Evolutionary conservation across 75 land plant species (phyloP).

Genomic region (Picea sitchensis): DNA sequence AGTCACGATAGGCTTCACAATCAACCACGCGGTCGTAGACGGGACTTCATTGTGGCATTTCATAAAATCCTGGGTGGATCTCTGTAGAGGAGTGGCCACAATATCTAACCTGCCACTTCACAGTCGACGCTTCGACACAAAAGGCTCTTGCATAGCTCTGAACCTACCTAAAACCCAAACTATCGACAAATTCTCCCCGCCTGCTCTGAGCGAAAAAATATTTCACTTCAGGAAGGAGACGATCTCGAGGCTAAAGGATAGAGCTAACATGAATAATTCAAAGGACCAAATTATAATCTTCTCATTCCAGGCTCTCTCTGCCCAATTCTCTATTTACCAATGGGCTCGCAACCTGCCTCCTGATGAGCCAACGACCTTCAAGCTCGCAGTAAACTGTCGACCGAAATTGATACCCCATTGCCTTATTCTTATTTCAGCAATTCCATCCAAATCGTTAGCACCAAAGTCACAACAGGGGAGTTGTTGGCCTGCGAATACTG

Average conservation of each 20-base stretch:
- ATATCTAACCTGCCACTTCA: constrained; percentile 35
- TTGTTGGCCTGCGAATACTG: constrained; percentile 23
- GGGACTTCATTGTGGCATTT: constrained; percentile 72
- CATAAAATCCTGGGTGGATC: constrained; percentile 53
- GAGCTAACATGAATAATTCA: constrained; percentile 15
- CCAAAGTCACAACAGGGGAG: constrained; percentile 17
- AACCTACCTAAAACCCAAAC: constrained; percentile 22
- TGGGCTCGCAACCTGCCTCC: not conserved
- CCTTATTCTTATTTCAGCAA: constrained; percentile 30
- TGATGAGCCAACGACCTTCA: not conserved
- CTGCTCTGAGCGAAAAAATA: constrained; percentile 29
- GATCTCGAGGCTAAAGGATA: constrained; percentile 30
- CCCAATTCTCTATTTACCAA: constrained; percentile 11
- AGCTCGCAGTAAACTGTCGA: constrained; percentile 1
- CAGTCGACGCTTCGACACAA: constrained; percentile 25
- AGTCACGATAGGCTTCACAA: constrained; percentile 50
- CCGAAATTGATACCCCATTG: constrained; percentile 15
- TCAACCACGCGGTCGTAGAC: constrained; percentile 65
- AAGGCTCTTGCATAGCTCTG: constrained; percentile 36
- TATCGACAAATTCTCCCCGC: not conserved
- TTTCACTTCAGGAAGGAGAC: constrained; percentile 37
- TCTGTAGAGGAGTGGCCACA: constrained; percentile 11
- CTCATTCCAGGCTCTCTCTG: constrained; percentile 24
- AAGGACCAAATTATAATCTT: constrained; percentile 10
- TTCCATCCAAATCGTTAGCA: not conserved